Evolutionary conservation across 257 asterid species (phyloP).

Genomic region (Ocimum tenuiflorum): DNA sequence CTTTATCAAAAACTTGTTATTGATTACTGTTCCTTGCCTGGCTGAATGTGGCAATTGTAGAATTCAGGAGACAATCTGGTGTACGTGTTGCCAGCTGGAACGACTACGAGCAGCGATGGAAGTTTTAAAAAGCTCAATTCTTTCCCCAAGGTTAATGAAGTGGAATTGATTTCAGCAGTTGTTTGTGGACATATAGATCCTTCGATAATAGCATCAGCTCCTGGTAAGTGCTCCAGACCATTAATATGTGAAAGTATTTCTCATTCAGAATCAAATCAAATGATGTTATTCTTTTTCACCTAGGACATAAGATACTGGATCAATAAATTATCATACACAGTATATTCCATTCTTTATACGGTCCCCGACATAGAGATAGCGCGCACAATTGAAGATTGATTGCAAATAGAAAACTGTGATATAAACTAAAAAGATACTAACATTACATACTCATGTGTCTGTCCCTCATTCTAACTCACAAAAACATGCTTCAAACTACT

Average conservation of each 20-base stretch:
- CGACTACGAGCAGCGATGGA: slow-evolving; percentile 23
- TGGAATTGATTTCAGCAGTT: slow-evolving; percentile 62
- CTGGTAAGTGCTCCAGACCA: slow-evolving; percentile 45
- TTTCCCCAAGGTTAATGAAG: slow-evolving; percentile 61
- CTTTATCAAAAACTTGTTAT: slow-evolving; percentile 1
- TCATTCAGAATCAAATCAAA: neutral
- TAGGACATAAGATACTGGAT: neutral
- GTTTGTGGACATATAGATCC: slow-evolving; percentile 70
- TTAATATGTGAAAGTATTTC: neutral
- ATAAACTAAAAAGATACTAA: no score
- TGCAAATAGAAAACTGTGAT: no score
- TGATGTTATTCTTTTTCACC: neutral
- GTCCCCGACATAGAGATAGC: neutral
- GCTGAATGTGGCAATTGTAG: slow-evolving; percentile 32
- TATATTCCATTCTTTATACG: neutral
- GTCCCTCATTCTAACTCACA: no score
- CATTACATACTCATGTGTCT: no score
- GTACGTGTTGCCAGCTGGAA: slow-evolving; percentile 55
- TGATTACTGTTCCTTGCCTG: neutral
- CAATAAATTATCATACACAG: neutral
- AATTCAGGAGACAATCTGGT: slow-evolving; percentile 43
- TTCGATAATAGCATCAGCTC: slow-evolving; percentile 52
- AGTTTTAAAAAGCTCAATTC: slow-evolving; percentile 33
- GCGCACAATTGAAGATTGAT: no score
- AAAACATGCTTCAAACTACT: no score